Evolutionary conservation across 805 yeast species (phyloP).

Genomic region (Jamesozyma rosinii): DNA sequence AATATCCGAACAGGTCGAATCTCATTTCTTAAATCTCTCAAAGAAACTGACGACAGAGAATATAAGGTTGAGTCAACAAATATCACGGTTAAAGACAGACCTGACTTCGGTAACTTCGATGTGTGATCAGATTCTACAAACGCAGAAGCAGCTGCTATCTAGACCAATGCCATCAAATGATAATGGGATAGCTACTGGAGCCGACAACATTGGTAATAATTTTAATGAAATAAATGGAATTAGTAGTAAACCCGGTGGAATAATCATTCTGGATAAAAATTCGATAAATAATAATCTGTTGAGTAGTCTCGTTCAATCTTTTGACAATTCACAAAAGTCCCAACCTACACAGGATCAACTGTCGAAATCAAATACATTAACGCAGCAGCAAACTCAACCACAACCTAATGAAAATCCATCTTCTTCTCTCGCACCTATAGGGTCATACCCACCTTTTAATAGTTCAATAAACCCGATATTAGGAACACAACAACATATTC

Average conservation of each 20-base stretch:
- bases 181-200: neutral
- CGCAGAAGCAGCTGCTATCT: slow-evolving; percentile 17
- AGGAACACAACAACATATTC: neutral
- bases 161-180: slow-evolving; percentile 4
- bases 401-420: neutral
- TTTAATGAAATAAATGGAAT: neutral
- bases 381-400: neutral
- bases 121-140: slow-evolving; percentile 23
- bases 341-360: neutral
- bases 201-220: neutral
- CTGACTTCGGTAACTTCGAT: slow-evolving; percentile 18
- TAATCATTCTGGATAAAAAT: slow-evolving; percentile 21
- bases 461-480: neutral
- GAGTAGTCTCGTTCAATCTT: slow-evolving; percentile 14
- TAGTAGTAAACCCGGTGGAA: slow-evolving; percentile 5
- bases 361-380: neutral
- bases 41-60: slow-evolving; percentile 26
- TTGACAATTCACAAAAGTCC: slow-evolving; percentile 6
- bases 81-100: slow-evolving; percentile 22
- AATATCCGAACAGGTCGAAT: slow-evolving; percentile 7
- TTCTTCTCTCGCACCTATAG: neutral
- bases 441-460: neutral
- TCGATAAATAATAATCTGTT: slow-evolving; percentile 15
- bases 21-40: slow-evolving; percentile 21
- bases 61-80: slow-evolving; percentile 25